Evolutionary conservation across 2,329 filamentous ascomycete species (phyloP).

Genomic region (Apiospora koreana): DNA sequence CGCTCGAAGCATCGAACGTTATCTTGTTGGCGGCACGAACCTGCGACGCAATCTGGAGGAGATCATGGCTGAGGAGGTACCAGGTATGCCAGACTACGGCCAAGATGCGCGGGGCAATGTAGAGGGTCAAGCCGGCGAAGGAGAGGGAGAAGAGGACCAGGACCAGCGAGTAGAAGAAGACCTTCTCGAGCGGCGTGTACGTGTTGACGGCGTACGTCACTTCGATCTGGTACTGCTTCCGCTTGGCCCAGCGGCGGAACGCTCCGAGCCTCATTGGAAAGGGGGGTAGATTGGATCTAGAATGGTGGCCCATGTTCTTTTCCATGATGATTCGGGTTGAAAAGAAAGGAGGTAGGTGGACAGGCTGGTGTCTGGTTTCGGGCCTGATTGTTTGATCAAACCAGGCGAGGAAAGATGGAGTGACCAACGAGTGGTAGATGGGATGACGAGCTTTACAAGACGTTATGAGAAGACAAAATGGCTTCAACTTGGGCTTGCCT

Average conservation of each 20-base stretch:
- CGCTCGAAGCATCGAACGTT: background rate
- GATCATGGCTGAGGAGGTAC: background rate
- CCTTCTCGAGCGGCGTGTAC: constrained; percentile 75
- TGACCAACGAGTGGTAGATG: background rate
- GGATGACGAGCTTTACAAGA: no score
- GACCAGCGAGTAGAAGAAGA: constrained; percentile 75
- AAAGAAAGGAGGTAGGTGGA: background rate
- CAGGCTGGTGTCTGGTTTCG: background rate
- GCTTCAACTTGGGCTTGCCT: background rate
- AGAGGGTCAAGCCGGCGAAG: constrained; percentile 66
- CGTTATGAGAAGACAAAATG: background rate
- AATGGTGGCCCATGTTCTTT: background rate
- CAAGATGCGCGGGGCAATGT: constrained; percentile 45
- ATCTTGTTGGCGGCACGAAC: background rate
- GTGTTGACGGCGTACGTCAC: constrained; percentile 81
- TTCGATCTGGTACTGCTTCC: constrained; percentile 81
- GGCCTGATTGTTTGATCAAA: background rate
- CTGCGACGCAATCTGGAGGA: background rate
- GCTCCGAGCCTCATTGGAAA: constrained; percentile 20
- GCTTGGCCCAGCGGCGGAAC: constrained; percentile 67
- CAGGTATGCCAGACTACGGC: background rate
- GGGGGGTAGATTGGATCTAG: constrained; percentile 14
- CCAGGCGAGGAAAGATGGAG: background rate
- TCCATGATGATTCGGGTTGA: background rate
- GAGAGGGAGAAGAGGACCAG: constrained; percentile 71